phyloP scores from a whole-genome alignment of 306 rosid genomes.

The Vigna trinervia region DNA sequence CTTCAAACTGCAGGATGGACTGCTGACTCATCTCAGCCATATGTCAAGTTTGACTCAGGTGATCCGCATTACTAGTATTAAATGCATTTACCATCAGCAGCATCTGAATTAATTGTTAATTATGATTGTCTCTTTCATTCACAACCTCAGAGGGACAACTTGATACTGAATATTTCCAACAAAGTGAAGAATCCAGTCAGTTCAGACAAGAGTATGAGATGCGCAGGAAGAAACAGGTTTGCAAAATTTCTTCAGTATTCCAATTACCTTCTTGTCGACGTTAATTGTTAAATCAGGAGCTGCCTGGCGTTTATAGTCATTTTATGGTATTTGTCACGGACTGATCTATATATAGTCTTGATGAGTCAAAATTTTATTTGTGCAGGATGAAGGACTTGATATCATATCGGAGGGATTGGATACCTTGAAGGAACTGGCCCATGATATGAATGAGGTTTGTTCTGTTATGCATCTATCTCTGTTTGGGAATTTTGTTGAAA shows the following conservation, averaged over 20 bases:
- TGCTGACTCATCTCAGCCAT: constrained; percentile 52
- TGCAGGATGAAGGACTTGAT: constrained; percentile 88
- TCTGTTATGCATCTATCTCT: constrained; percentile 38
- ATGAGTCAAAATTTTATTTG: constrained; percentile 37
- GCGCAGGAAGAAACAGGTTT: constrained; percentile 87
- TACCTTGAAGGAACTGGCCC: constrained; percentile 74
- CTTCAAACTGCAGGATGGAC: constrained; percentile 59
- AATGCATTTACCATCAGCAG: background rate
- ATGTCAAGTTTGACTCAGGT: constrained; percentile 78
- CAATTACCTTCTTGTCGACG: constrained; percentile 17
- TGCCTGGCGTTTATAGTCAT: constrained; percentile 17
- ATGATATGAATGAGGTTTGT: constrained; percentile 89
- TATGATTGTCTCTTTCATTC: constrained; percentile 23
- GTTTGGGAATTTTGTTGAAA: constrained; percentile 12
- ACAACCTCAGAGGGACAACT: constrained; percentile 52
- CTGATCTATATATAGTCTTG: background rate
- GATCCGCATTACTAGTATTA: constrained; percentile 12
- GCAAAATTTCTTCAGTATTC: constrained; percentile 45
- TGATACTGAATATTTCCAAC: constrained; percentile 61
- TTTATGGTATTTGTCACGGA: constrained; percentile 9
- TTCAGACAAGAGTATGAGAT: constrained; percentile 81
- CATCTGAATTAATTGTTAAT: constrained; percentile 22
- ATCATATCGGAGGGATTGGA: constrained; percentile 92
- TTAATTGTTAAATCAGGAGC: constrained; percentile 4
- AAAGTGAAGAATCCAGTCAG: constrained; percentile 75